Base-by-base conservation (phyloP, 2,329 filamentous ascomycete species). In the Microdochium paspali region DNA sequence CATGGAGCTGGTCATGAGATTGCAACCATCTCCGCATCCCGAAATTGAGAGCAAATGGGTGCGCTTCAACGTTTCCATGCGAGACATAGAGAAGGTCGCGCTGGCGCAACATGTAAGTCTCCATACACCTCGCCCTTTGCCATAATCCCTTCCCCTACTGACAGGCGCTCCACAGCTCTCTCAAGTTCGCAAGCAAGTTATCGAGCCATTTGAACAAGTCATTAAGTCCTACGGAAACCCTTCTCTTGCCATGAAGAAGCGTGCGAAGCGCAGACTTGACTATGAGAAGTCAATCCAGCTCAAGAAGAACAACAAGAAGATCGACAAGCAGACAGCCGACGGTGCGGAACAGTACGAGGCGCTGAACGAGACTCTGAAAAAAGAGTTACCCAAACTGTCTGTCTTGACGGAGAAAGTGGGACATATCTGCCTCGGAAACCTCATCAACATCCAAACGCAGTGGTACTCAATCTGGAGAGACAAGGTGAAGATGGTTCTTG, bases 21-120 rank as follows among this genome's bases (percentile, higher is more conserved):
- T 82, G 28, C 78, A 82, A 54, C 83, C 84, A 12, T 86, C 85
- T 45, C 81, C 77, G 49, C 82, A 89, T 62, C 83, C 88, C 1
- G 90, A 97, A 63, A 72, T 94, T 35, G 90, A 96, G 66, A 90
- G 86, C 71, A 95, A 94, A 63, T 97, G 91, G 88, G 86, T 90
- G 45, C 87, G 85, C 51, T 93, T 95, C 66, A 91, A 90, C 54
- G 82, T 90, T 59, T 86, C 85, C 28, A 87, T 95, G 67, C 80
- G 87, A 53, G 90, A 96, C 58, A 81, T 97, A 53, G 84, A 90
- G 58, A 85, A 84, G 50, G 80, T 90, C 53, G 86, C 87, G 4
- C 73, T 97, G 21, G 85, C 90, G 50, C 86, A 91, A 55, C 90
- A 96, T 72, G 84, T 90, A 70, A 77, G 77, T 70, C 26, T 53